phyloP scores from a whole-genome alignment of 2,329 filamentous ascomycete genomes.

The Zalaria sp. region DNA sequence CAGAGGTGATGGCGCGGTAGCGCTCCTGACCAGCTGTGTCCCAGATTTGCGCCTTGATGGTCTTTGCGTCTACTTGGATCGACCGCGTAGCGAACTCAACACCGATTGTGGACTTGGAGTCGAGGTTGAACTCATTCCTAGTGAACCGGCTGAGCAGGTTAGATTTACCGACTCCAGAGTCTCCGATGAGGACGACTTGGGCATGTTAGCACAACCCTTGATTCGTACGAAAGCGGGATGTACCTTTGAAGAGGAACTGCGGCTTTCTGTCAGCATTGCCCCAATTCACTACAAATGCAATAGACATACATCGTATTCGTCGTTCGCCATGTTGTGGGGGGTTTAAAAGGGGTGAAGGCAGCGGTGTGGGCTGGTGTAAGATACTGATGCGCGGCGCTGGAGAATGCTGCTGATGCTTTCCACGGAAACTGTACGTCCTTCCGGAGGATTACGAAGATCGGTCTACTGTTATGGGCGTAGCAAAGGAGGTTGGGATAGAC shows the following conservation, averaged over 20 bases:
- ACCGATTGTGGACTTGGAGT: slow-evolving; percentile 98
- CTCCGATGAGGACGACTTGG: slow-evolving; percentile 92
- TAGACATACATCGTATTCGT: slow-evolving; percentile 88
- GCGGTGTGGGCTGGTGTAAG: not conserved
- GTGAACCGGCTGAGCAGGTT: slow-evolving; percentile 99
- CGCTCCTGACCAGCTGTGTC: slow-evolving; percentile 98
- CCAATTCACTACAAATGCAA: too few relatives aligned
- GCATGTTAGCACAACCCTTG: slow-evolving; percentile 6
- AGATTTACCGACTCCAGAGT: slow-evolving; percentile 98
- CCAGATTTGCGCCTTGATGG: slow-evolving; percentile 99
- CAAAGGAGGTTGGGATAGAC: too few relatives aligned
- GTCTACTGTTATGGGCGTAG: too few relatives aligned
- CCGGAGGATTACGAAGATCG: too few relatives aligned
- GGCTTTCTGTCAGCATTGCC: slow-evolving; percentile 19
- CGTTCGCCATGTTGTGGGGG: slow-evolving; percentile 74
- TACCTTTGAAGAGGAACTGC: slow-evolving; percentile 99
- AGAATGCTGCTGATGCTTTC: not conserved
- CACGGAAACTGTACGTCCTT: too few relatives aligned
- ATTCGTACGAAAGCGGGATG: slow-evolving; percentile 1
- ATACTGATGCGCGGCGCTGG: not conserved
- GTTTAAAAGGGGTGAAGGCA: slow-evolving; percentile 1
- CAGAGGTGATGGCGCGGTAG: slow-evolving; percentile 97
- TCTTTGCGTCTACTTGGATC: slow-evolving; percentile 98
- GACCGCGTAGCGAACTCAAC: slow-evolving; percentile 98
- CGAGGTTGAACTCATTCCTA: slow-evolving; percentile 98